Percentiles rank a stretch among this genome's conserved stretches.
phyloP scores from a whole-genome alignment of 2,329 filamentous ascomycete genomes.

The Fragosphaeria purpurea region DNA sequence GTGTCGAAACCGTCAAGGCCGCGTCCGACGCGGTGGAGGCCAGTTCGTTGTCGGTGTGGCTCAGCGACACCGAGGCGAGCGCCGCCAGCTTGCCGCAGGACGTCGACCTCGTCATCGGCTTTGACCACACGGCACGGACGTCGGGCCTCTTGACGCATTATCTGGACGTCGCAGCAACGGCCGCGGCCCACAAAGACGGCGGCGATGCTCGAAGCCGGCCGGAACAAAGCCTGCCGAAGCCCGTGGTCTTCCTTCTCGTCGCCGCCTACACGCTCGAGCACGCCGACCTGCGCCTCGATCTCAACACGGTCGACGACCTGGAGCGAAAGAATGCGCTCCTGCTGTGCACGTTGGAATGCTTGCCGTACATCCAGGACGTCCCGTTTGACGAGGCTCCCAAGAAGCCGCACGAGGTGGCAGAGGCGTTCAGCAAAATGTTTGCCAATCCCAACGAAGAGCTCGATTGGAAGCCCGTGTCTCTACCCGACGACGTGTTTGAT shows the following conservation, averaged over 20 bases:
- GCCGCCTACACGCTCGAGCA: constrained; percentile 46
- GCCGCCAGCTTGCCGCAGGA: constrained; percentile 26
- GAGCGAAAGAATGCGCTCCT: constrained; percentile 35
- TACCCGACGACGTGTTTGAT: constrained; percentile 41
- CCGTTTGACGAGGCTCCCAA: constrained; percentile 18
- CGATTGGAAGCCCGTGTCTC: constrained; percentile 34
- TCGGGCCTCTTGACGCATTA: constrained; percentile 23
- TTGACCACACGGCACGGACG: constrained; percentile 38
- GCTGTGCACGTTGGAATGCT: constrained; percentile 27
- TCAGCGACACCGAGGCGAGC: constrained; percentile 31
- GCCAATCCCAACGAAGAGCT: constrained; percentile 29
- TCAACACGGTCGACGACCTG: constrained; percentile 27
- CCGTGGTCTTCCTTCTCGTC: constrained; percentile 39
- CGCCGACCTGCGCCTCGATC: constrained; percentile 34
- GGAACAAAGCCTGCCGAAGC: constrained; percentile 17
- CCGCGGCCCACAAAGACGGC: not conserved
- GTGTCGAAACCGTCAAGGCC: not conserved
- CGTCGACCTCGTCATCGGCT: constrained; percentile 43
- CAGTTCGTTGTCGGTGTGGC: constrained; percentile 25
- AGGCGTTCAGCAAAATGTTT: constrained; percentile 36
- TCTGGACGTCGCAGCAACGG: not conserved
- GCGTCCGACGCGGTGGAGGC: constrained; percentile 3
- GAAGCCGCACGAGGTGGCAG: constrained; percentile 37
- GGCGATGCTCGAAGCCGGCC: constrained; percentile 3
- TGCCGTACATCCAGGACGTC: constrained; percentile 28